phyloP scores from a whole-genome alignment of 805 yeast genomes.

The Zygosaccharomyces lentus region DNA sequence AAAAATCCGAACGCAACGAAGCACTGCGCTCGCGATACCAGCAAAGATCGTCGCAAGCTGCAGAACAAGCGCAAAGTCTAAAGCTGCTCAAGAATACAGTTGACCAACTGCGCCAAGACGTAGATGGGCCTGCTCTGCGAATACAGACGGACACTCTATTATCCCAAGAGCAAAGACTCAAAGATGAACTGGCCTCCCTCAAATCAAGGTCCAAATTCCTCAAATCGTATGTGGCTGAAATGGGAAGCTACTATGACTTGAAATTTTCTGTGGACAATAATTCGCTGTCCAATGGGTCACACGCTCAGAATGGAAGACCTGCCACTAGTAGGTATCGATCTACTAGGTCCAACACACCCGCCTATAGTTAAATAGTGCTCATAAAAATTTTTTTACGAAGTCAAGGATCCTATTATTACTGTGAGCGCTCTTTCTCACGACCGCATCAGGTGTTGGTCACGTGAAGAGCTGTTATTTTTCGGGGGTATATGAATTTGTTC shows the following conservation, averaged over 20 bases:
- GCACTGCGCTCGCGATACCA: constrained; percentile 43
- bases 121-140: constrained; percentile 36
- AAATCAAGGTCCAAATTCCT: constrained; percentile 20
- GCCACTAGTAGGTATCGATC: constrained; percentile 17
- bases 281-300: constrained; percentile 13
- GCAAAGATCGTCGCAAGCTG: constrained; percentile 43
- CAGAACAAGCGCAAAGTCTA: constrained; percentile 37
- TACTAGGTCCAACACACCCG: constrained; percentile 21
- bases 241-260: constrained; percentile 18
- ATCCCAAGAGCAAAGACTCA: constrained; percentile 13
- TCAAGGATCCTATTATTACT: neutral
- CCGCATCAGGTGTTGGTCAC: neutral
- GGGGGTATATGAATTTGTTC: neutral
- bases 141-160: constrained; percentile 19
- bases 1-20: constrained; percentile 27
- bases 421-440: no score
- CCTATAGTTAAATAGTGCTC: constrained; percentile 9
- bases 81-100: constrained; percentile 24
- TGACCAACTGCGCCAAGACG: constrained; percentile 28
- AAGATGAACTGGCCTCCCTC: constrained; percentile 13
- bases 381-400: neutral
- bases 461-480: neutral
- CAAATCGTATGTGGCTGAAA: constrained; percentile 20
- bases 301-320: constrained; percentile 4
- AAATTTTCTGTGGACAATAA: constrained; percentile 9